Conservation (phyloP, 441 rosid genomes). For the Gossypium trilobum region DNA sequence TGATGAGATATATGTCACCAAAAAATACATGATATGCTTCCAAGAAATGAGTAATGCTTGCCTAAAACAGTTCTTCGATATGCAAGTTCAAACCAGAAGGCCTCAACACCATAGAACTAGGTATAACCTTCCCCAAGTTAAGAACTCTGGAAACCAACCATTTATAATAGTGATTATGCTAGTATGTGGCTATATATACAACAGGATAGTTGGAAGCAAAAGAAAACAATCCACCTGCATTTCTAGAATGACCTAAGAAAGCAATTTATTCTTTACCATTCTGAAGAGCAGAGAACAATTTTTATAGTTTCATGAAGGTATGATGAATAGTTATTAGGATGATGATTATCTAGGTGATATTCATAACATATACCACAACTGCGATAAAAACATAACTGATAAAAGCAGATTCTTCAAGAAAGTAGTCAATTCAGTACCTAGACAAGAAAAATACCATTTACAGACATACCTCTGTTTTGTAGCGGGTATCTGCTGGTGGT, state of each 20-base stretch:
- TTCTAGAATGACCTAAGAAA: neutral
- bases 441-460: neutral
- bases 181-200: neutral
- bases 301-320: neutral
- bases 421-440: neutral
- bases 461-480: conserved; percentile 58
- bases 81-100: neutral
- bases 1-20: neutral
- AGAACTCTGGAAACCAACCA: neutral
- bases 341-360: neutral
- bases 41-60: neutral
- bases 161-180: neutral
- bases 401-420: neutral
- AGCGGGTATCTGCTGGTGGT: conserved; percentile 79
- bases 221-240: neutral
- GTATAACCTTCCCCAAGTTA: neutral
- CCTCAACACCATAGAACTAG: neutral
- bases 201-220: neutral
- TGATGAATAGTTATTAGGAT: neutral
- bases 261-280: neutral
- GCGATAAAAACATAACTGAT: neutral
- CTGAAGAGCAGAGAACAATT: neutral
- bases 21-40: neutral
- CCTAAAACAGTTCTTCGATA: neutral
- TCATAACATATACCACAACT: too few relatives aligned